A percentile compares a stretch with the other conserved stretches of the same genome.
Conservation (phyloP, 2,329 filamentous ascomycete genomes). For the Chlorencoelia australis region DNA sequence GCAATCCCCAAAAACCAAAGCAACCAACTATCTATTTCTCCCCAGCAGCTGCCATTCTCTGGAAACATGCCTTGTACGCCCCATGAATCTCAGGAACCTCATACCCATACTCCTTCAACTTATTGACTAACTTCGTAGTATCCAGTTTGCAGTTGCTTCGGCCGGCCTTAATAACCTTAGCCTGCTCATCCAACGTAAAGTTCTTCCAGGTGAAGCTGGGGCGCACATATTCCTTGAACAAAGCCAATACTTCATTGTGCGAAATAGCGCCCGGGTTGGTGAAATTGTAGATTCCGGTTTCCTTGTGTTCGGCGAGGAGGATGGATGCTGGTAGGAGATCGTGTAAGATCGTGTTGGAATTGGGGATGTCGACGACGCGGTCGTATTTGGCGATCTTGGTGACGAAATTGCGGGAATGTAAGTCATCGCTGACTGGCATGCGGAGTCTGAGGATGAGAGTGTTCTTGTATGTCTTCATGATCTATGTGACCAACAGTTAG, state of each 20-base stretch:
- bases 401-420: conserved; percentile 57
- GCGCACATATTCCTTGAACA: conserved; percentile 54
- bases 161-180: conserved; percentile 56
- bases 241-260: conserved; percentile 56
- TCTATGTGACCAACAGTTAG: no score
- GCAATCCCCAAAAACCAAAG: no score
- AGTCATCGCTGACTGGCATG: conserved; percentile 60
- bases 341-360: conserved; percentile 56
- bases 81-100: conserved; percentile 51
- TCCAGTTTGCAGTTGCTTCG: conserved; percentile 58
- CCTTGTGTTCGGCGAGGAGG: conserved; percentile 48
- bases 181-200: conserved; percentile 55
- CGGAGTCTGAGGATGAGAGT: conserved; percentile 54
- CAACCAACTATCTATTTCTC: conserved; percentile 36
- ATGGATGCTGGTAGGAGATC: conserved; percentile 54
- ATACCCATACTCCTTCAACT: conserved; percentile 48
- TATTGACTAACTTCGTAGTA: conserved; percentile 48
- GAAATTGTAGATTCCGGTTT: conserved; percentile 59
- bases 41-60: conserved; percentile 49
- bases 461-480: conserved; percentile 52
- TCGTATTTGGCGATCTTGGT: conserved; percentile 59
- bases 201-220: conserved; percentile 54
- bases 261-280: conserved; percentile 61
- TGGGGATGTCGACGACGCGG: conserved; percentile 55
- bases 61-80: conserved; percentile 52